phyloP scores from a whole-genome alignment of 2,329 filamentous ascomycete species.

The Exophiala oligosperma region DNA sequence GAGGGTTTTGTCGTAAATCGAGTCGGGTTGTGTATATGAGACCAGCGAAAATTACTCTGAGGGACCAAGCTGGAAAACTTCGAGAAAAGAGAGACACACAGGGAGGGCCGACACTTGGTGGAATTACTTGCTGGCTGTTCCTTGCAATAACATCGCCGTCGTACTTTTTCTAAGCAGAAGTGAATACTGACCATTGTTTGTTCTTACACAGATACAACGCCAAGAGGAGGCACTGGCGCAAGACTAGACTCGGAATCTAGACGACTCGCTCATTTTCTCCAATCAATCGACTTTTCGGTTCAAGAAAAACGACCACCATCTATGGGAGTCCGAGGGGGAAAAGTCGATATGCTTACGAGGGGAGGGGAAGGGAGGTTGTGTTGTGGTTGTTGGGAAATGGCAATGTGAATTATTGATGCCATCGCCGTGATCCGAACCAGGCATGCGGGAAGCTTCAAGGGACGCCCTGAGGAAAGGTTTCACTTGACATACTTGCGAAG shows the following conservation, averaged over 20 bases:
- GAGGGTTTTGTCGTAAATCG: too few relatives aligned
- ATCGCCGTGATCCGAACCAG: too few relatives aligned
- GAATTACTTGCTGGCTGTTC: neutral
- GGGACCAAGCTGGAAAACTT: too few relatives aligned
- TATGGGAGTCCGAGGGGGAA: neutral
- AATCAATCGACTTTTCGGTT: neutral
- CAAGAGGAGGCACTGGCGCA: constrained; percentile 99
- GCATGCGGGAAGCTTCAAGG: too few relatives aligned
- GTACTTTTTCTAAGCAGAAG: neutral
- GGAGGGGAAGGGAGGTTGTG: neutral
- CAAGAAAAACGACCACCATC: neutral
- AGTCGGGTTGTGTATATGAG: too few relatives aligned
- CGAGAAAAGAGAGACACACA: too few relatives aligned
- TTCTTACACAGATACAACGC: constrained; percentile 83
- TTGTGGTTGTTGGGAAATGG: too few relatives aligned
- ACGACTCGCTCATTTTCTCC: constrained; percentile 50
- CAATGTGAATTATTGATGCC: too few relatives aligned
- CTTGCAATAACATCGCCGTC: too few relatives aligned
- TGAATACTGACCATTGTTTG: constrained; percentile 6
- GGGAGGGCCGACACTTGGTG: neutral
- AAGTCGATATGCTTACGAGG: neutral
- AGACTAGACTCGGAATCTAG: constrained; percentile 99
- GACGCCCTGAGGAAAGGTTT: too few relatives aligned
- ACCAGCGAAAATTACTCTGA: too few relatives aligned
- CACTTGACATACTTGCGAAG: too few relatives aligned